Evolutionary conservation across 83 land plant species (phyloP), one percentile per base, ranked within the genome.

Genomic region (Diphasiastrum complanatum): DNA sequence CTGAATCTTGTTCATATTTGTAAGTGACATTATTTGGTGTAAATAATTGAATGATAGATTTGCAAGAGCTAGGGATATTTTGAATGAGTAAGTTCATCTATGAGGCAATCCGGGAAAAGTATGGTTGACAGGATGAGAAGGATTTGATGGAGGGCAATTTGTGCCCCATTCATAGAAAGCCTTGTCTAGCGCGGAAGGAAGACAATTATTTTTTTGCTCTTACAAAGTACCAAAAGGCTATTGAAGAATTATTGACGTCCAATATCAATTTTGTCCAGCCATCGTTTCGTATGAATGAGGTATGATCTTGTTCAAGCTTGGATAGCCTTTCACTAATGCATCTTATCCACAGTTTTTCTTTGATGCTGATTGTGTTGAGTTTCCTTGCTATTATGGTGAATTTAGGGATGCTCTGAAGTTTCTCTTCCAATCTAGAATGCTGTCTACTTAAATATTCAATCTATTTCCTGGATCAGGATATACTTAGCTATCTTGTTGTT

Each of bases 121-220:
- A 1, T 14, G 37, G 1, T 28, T 35, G 63, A 69, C 75, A 95
- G 99, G 99, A 95, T 75, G 89, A 79, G 66, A 90, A 80, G 60
- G 97, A 89, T 33, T 68, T 95, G 72, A 72, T 89, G 37, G 84
- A 84, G 41, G 75, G 79, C 45, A 67, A 82, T 5, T 84, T 84
- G 50, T 95, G 99, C 51, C 93, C 99, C 32, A 65, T 83, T 47
- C 99, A 95, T 67, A 74, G 84, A 26, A 89, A 86, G 73, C 89
- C 96, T 33, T 95, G 99, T 81, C 79, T 76, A 40, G 33, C 35
- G 23, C 69, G 99, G 45, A 89, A 82, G 66, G 99, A 95, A 67
- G 83, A 89, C 34, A 95, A 95, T 47, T 95, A 85, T 69, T 95
- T 95, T 55, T 95, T 95, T 78, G 85, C 97, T 28, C 70, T 95